Evolutionary conservation across 1,284 basidiomycete genomes (phyloP).

Genomic region (Ustilago sp.): DNA sequence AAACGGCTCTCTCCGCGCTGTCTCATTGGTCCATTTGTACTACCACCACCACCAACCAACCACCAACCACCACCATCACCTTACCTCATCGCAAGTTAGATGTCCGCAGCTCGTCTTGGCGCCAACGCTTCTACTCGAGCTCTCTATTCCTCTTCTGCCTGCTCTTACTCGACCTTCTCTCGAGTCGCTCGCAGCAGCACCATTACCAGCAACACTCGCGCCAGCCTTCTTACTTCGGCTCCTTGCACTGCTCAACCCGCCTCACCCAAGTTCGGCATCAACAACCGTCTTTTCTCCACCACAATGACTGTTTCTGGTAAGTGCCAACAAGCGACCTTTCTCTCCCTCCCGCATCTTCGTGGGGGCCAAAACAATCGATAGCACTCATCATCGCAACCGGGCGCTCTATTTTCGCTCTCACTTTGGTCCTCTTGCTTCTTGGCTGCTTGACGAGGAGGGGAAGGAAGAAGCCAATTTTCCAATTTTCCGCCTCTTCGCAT

Average conservation of each 20-base stretch:
- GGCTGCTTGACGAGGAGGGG: constrained; percentile 16
- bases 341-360: no score
- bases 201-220: constrained; percentile 16
- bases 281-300: constrained; percentile 34
- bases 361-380: no score
- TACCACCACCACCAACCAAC: background rate
- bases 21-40: constrained; percentile 12
- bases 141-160: constrained; percentile 20
- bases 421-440: background rate
- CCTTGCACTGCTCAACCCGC: constrained; percentile 16
- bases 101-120: constrained; percentile 45
- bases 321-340: constrained; percentile 1
- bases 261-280: constrained; percentile 13
- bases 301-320: constrained; percentile 46
- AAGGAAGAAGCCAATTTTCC: background rate
- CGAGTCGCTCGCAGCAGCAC: constrained; percentile 35
- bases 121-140: constrained; percentile 39
- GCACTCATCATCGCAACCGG: no score
- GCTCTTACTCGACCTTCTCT: constrained; percentile 41
- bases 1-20: constrained; percentile 37
- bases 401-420: no score
- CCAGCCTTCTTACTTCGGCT: constrained; percentile 17
- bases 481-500: constrained; percentile 4
- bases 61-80: background rate
- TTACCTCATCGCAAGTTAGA: constrained; percentile 30